phyloP scores from a whole-genome alignment of 2,329 filamentous ascomycete species.

The Fusarium hainanense region DNA sequence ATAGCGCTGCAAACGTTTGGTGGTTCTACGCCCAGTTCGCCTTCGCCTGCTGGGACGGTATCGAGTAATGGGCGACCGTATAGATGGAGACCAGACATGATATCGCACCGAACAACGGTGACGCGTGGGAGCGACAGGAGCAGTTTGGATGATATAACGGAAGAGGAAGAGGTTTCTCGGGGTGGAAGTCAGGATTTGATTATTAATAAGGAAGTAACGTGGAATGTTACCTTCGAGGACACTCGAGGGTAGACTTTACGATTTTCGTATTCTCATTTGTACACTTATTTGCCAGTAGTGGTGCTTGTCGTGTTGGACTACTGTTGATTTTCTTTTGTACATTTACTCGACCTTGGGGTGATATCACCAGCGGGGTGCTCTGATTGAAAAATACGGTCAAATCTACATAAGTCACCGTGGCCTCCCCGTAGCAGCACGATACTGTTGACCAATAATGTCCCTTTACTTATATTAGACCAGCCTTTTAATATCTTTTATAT shows the following conservation, averaged over 20 bases:
- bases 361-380: no score
- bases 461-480: no score
- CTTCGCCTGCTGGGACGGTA: neutral
- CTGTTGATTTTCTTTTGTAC: neutral
- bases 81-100: constrained; percentile 6
- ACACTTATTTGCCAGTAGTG: fast-evolving
- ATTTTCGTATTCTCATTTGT: fast-evolving
- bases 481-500: no score
- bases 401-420: no score
- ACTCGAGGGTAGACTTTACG: neutral
- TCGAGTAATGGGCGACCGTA: neutral
- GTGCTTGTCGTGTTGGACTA: neutral
- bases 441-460: no score
- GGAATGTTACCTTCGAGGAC: constrained; percentile 30
- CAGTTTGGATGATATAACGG: constrained; percentile 18
- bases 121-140: neutral
- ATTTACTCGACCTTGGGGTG: no score
- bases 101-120: constrained; percentile 8
- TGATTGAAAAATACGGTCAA: no score
- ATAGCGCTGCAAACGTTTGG: constrained; percentile 26
- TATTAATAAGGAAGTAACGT: constrained; percentile 36
- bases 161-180: constrained; percentile 25
- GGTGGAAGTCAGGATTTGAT: constrained; percentile 40
- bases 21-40: neutral
- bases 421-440: no score